Conservation (phyloP, 495 filamentous ascomycete species). For the Amorphotheca resinae region DNA sequence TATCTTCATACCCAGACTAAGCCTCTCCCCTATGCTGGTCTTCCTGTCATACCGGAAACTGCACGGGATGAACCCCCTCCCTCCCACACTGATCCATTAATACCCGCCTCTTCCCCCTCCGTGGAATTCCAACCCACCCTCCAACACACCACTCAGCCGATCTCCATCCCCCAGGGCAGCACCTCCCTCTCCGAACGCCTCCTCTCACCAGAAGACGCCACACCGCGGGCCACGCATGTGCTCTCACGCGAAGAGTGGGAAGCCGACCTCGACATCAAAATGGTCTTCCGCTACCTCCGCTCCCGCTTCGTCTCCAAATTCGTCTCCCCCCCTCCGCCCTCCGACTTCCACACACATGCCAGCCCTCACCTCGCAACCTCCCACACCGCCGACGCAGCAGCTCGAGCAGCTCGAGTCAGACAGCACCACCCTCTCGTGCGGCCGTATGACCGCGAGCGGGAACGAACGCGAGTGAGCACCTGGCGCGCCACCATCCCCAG, state of each 20-base stretch:
- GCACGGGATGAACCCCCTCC: slow-evolving; percentile 20
- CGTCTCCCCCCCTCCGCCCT: slow-evolving; percentile 25
- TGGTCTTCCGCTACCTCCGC: slow-evolving; percentile 78
- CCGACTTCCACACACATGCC: slow-evolving; percentile 25
- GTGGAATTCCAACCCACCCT: slow-evolving; percentile 39
- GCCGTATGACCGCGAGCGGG: slow-evolving; percentile 7
- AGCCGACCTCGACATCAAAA: slow-evolving; percentile 66
- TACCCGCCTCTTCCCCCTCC: slow-evolving; percentile 12
- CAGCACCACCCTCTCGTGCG: slow-evolving; percentile 76
- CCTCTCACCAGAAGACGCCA: slow-evolving; percentile 13
- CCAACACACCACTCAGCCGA: slow-evolving; percentile 14
- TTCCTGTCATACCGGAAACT: slow-evolving; percentile 40
- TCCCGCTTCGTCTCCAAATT: slow-evolving; percentile 18
- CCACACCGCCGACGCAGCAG: slow-evolving; percentile 50
- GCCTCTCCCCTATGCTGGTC: slow-evolving; percentile 41
- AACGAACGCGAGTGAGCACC: slow-evolving; percentile 25
- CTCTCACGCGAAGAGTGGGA: slow-evolving; percentile 71
- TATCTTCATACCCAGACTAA: slow-evolving; percentile 44
- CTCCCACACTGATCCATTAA: not conserved
- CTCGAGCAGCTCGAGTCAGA: slow-evolving; percentile 68
- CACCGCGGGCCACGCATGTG: slow-evolving; percentile 6
- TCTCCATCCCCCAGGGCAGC: slow-evolving; percentile 10
- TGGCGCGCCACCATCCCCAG: slow-evolving; percentile 36
- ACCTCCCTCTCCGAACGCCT: slow-evolving; percentile 1
- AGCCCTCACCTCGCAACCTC: slow-evolving; percentile 30